Evolutionary conservation across 116 monocot genomes (phyloP), one percentile per base, ranked within the genome.

Genomic region (Dioscorea cayenensis): DNA sequence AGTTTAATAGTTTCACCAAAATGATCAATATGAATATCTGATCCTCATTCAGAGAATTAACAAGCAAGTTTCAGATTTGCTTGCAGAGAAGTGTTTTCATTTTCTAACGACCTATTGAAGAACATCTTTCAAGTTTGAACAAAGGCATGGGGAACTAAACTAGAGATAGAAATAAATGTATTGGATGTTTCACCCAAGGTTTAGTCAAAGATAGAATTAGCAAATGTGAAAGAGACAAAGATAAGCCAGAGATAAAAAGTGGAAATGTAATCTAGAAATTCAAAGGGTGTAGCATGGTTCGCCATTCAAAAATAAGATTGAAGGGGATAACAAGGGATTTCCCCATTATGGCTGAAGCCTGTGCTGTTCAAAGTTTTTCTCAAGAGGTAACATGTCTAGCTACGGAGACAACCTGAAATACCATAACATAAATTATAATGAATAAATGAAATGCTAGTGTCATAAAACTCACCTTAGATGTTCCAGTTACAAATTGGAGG

Each of bases 401-500:
- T 43, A 43, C 3, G 7, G 43, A 43, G 43, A 43, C 11, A 43
- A 0, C 43, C 8, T 12, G 12, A 43, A 43, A 43, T 43, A 43
- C 43, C 43, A 43, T 12, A 43, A 43, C 32, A 32, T 32, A 32
- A 32, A 32, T 32, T 32, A 32, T 4, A 2, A 3, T 32, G 32
- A 32, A 32, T 32, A 43, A 43, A 43, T 43, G 8, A 59, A 59
- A 17, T 19, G 59, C 21, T 59, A 19, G 17, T 20, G 14, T 59
- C 21, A 21, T 59, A n/a, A 19, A 59, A 59, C 7, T 55, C 79
- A 86, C 86, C 83, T 83, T 86, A 23, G 86, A 86, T 71, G 86
- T 86, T 71, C 86, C 86, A 17, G 86, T 86, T 12, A 86, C 83
- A 75, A 86, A 86, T 59, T 86, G 86, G 25, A 86, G 74, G 36